These are phyloP conservation scores for Linnemannia zychae DNA, from an alignment of 192 early-diverging fungal species.

Conservation along the genomic window DNA sequence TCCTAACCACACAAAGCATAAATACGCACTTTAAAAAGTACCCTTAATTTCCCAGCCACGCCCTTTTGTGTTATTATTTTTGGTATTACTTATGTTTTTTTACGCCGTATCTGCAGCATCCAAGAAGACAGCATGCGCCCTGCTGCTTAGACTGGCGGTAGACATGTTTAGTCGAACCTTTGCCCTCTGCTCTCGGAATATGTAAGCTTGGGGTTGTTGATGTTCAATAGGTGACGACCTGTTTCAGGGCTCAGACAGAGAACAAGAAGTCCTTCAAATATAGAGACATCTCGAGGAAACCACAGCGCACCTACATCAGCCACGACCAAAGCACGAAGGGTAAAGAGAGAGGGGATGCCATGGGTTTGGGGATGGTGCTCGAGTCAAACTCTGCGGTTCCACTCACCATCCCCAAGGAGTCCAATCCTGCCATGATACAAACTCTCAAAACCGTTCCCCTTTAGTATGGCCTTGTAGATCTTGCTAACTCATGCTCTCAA, in stretches of 20 bases:
- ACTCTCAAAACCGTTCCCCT: conserved; percentile 21
- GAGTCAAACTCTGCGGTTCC: too few relatives aligned
- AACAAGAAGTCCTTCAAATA: too few relatives aligned
- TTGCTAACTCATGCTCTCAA: background rate
- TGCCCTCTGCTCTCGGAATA: background rate
- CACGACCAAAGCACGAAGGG: too few relatives aligned
- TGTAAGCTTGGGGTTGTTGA: background rate
- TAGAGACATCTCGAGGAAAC: too few relatives aligned
- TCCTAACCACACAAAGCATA: too few relatives aligned
- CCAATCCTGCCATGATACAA: conserved; percentile 7
- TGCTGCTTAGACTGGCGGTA: background rate
- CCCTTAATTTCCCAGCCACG: too few relatives aligned
- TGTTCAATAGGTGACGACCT: background rate
- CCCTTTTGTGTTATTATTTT: too few relatives aligned
- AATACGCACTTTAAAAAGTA: too few relatives aligned
- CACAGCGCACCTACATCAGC: too few relatives aligned
- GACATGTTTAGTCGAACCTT: background rate
- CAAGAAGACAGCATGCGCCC: background rate
- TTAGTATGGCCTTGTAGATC: conserved; percentile 1
- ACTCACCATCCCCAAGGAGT: conserved; percentile 21
- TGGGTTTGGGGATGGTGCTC: too few relatives aligned
- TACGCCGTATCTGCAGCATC: background rate
- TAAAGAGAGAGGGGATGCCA: too few relatives aligned
- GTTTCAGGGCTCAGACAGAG: background rate
- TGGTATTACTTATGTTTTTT: too few relatives aligned